Conservation (phyloP, 495 filamentous ascomycete species). For the Trichoderma orchidacearum region DNA sequence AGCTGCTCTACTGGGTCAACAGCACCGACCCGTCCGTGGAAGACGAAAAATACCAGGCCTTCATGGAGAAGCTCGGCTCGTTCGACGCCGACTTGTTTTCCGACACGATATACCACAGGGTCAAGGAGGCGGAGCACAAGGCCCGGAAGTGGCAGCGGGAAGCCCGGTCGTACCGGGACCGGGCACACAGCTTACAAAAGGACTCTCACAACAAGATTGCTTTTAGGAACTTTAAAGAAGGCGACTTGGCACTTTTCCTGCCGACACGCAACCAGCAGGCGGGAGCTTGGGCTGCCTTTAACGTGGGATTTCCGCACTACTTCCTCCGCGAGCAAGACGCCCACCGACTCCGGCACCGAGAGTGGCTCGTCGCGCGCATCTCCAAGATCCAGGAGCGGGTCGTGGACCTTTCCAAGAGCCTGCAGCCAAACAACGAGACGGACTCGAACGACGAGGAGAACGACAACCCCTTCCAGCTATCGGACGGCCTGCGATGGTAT, state of each 20-base stretch:
- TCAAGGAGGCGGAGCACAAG: slow-evolving; percentile 80
- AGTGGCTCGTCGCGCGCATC: slow-evolving; percentile 93
- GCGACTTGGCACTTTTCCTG: slow-evolving; percentile 88
- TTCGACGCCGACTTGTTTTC: slow-evolving; percentile 75
- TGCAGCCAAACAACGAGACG: slow-evolving; percentile 22
- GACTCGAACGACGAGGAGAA: slow-evolving; percentile 52
- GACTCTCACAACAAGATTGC: slow-evolving; percentile 95
- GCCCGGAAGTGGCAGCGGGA: slow-evolving; percentile 87
- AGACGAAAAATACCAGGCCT: slow-evolving; percentile 54
- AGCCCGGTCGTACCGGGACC: slow-evolving; percentile 73
- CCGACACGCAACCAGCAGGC: slow-evolving; percentile 89
- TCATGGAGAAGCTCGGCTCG: slow-evolving; percentile 50
- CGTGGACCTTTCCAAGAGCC: slow-evolving; percentile 74
- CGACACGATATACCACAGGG: slow-evolving; percentile 68
- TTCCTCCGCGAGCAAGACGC: slow-evolving; percentile 88
- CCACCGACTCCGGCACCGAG: slow-evolving; percentile 67
- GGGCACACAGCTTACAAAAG: slow-evolving; percentile 66
- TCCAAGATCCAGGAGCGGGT: slow-evolving; percentile 83
- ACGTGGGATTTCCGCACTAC: slow-evolving; percentile 90
- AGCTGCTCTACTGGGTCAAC: slow-evolving; percentile 67
- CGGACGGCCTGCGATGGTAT: slow-evolving; percentile 92
- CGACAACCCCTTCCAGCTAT: slow-evolving; percentile 95
- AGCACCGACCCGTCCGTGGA: slow-evolving; percentile 51
- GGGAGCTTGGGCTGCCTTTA: slow-evolving; percentile 96
- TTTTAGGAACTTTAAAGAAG: slow-evolving; percentile 91